These are phyloP conservation scores for Chaetomium sp. DNA, from an alignment of 2,329 filamentous ascomycete species.

Conservation along the genomic window DNA sequence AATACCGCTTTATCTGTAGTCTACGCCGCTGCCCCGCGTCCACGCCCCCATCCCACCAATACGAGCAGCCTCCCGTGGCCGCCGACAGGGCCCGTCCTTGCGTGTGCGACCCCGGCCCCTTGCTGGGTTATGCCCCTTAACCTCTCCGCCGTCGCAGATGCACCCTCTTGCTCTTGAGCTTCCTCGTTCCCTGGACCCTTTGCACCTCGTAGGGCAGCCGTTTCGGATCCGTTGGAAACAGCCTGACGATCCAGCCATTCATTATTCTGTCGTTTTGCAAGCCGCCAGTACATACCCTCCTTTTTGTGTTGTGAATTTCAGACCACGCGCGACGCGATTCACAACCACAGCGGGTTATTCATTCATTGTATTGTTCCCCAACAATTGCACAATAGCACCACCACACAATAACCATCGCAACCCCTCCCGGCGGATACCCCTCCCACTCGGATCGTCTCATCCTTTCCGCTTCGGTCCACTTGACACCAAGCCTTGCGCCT, in stretches of 20 bases:
- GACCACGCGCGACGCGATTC: slow-evolving; percentile 3
- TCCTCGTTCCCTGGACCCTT: slow-evolving; percentile 6
- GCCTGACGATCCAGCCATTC: slow-evolving; percentile 14
- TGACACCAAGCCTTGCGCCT: slow-evolving; percentile 16
- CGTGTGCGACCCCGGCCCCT: slow-evolving; percentile 3
- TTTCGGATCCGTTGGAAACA: slow-evolving; percentile 7
- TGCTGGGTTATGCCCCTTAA: slow-evolving; percentile 7
- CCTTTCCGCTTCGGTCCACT: slow-evolving; percentile 16
- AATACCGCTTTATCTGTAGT: not conserved
- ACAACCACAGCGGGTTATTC: slow-evolving; percentile 7
- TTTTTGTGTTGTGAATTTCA: too few relatives aligned
- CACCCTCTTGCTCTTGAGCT: slow-evolving; percentile 8
- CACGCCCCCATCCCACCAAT: slow-evolving; percentile 4
- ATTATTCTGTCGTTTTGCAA: not conserved
- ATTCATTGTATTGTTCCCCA: slow-evolving; percentile 9
- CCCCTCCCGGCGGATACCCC: not conserved
- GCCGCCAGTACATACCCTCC: too few relatives aligned
- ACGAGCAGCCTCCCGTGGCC: not conserved
- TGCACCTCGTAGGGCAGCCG: slow-evolving; percentile 12
- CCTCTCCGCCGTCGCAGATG: slow-evolving; percentile 16
- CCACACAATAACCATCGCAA: not conserved
- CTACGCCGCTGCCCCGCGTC: not conserved
- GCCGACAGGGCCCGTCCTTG: not conserved
- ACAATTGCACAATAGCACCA: slow-evolving; percentile 8
- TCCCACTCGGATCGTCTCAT: slow-evolving; percentile 11